Evolutionary conservation across 2,329 filamentous ascomycete species (phyloP).

Genomic region (Fulvia fulva): DNA sequence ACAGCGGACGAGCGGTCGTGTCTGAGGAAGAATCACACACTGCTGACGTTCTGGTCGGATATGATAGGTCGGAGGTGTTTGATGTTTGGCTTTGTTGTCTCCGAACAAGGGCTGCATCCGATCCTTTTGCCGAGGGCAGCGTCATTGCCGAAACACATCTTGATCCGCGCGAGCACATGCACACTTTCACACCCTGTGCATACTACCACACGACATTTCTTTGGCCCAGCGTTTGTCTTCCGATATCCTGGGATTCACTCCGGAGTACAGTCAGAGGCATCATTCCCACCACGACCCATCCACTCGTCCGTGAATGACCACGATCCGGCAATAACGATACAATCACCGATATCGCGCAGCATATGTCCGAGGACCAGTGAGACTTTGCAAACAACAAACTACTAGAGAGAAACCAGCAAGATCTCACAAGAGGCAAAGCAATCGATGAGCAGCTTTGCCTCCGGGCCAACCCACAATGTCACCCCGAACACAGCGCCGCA

Average conservation of each 20-base stretch:
- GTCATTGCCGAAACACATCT: not conserved
- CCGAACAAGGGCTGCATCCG: not conserved
- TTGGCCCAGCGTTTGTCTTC: not conserved
- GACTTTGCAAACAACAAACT: not conserved
- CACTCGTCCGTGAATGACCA: not conserved
- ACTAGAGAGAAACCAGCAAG: not conserved
- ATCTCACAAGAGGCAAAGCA: not conserved
- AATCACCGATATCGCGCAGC: slow-evolving; percentile 4
- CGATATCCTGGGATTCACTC: too few species aligned
- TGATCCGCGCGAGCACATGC: not conserved
- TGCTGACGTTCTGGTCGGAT: not conserved
- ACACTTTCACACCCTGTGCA: not conserved
- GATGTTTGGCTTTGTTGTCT: not conserved
- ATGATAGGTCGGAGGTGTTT: not conserved
- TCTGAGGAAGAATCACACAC: not conserved
- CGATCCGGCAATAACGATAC: slow-evolving; percentile 3
- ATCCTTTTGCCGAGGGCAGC: not conserved
- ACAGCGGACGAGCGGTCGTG: not conserved
- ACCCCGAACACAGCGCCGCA: slow-evolving; percentile 19
- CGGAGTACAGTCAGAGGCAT: too few species aligned
- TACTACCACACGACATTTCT: not conserved
- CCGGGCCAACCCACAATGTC: slow-evolving; percentile 28
- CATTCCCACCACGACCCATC: too few species aligned
- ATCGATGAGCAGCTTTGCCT: slow-evolving; percentile 27
- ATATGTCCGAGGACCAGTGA: not conserved